These are phyloP conservation scores for Amanita pseudoporphyria DNA, from an alignment of 768 basidiomycete genomes.

Conservation along the genomic window DNA sequence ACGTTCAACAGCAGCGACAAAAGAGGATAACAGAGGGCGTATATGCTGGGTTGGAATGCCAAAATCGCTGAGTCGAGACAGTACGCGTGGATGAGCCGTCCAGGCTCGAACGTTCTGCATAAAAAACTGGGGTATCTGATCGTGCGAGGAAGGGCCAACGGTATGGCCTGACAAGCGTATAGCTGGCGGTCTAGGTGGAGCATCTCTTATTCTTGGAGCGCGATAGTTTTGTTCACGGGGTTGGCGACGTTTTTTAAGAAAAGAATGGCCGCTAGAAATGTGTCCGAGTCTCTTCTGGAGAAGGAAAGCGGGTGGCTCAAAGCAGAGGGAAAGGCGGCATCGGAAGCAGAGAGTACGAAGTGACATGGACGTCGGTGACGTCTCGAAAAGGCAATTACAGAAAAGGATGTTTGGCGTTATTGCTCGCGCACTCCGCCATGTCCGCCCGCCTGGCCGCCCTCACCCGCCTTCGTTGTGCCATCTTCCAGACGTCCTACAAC, in stretches of 20 bases:
- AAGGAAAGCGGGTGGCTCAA: not conserved
- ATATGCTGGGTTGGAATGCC: conserved; percentile 36
- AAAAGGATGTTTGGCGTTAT: not conserved
- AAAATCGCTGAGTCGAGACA: conserved; percentile 33
- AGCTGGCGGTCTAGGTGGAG: not conserved
- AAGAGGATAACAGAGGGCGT: conserved; percentile 31
- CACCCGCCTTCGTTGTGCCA: conserved; percentile 50
- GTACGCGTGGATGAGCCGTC: conserved; percentile 23
- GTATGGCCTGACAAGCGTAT: not conserved
- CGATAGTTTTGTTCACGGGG: not conserved
- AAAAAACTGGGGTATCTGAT: conserved; percentile 24
- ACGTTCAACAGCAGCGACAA: conserved; percentile 26
- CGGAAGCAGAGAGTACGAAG: conserved; percentile 1
- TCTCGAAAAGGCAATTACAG: not conserved
- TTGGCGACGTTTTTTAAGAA: not conserved
- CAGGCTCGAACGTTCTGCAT: conserved; percentile 28
- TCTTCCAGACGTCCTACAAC: conserved; percentile 88
- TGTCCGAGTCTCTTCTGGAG: not conserved
- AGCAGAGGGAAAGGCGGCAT: conserved; percentile 3
- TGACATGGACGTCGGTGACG: not conserved
- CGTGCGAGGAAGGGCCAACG: not conserved
- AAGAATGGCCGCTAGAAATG: not conserved
- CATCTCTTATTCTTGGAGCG: not conserved
- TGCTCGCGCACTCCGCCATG: conserved; percentile 25
- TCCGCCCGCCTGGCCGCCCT: conserved; percentile 52